Conservation (phyloP, 1,139 yeast genomes). For the Cylindricascospora bacillispora region DNA sequence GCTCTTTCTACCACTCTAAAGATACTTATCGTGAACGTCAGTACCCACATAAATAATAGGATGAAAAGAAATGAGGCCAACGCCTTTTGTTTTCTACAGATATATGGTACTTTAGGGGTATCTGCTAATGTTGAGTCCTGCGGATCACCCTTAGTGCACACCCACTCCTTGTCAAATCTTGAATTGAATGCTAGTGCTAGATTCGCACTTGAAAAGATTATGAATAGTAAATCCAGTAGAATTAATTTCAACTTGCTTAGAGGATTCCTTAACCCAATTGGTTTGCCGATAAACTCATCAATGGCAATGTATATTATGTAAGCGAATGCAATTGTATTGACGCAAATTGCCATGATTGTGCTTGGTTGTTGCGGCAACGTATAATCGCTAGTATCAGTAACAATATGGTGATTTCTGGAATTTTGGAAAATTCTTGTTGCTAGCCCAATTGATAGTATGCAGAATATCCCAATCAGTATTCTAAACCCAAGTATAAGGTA, state of each 20-base stretch:
- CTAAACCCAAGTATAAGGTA: slow-evolving; percentile 70
- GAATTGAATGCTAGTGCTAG: slow-evolving; percentile 77
- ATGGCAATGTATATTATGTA: slow-evolving; percentile 73
- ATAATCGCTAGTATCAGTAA: slow-evolving; percentile 10
- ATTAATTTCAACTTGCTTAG: slow-evolving; percentile 65
- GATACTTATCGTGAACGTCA: slow-evolving; percentile 72
- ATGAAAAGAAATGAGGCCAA: slow-evolving; percentile 69
- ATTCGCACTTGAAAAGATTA: slow-evolving; percentile 89
- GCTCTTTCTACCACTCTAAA: slow-evolving; percentile 74
- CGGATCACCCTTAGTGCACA: slow-evolving; percentile 35
- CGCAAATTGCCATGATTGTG: slow-evolving; percentile 83
- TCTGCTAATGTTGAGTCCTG: slow-evolving; percentile 8
- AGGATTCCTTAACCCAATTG: slow-evolving; percentile 64
- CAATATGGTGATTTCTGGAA: slow-evolving; percentile 26
- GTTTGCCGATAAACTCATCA: slow-evolving; percentile 87
- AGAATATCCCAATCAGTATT: slow-evolving; percentile 49
- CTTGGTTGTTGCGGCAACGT: slow-evolving; percentile 61
- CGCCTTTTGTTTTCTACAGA: slow-evolving; percentile 73
- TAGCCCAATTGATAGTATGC: slow-evolving; percentile 51
- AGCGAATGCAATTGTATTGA: slow-evolving; percentile 64
- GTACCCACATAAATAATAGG: slow-evolving; percentile 69
- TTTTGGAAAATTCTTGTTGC: slow-evolving; percentile 51
- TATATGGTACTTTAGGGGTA: slow-evolving; percentile 25
- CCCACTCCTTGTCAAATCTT: slow-evolving; percentile 72
- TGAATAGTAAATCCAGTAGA: slow-evolving; percentile 70